Percentiles rank a stretch among this genome's conserved stretches.
Evolutionary conservation across 2,329 filamentous ascomycete genomes (phyloP).

Genomic region (Pestalotiopsis sp.): DNA sequence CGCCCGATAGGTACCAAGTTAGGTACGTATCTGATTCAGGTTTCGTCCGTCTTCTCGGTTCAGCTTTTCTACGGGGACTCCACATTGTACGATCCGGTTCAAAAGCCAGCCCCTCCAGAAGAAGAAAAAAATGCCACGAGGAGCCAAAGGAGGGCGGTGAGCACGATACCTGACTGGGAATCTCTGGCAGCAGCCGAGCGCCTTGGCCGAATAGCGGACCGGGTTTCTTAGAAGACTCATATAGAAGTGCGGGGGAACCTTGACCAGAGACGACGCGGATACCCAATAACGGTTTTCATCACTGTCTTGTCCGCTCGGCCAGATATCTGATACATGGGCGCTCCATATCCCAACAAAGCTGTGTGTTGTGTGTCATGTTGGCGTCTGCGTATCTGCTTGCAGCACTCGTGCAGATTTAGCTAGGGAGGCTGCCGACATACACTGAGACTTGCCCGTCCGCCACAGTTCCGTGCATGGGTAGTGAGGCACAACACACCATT

Average conservation of each 20-base stretch:
- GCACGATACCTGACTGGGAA: conserved; percentile 2
- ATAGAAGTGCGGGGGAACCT: conserved; percentile 11
- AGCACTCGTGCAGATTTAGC: background rate
- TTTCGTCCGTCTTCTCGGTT: background rate
- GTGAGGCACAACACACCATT: conserved; percentile 20
- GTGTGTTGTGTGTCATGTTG: background rate
- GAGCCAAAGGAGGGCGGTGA: conserved; percentile 11
- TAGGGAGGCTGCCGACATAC: conserved; percentile 8
- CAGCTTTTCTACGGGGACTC: conserved; percentile 10
- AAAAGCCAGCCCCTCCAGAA: conserved; percentile 12
- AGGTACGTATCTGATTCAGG: background rate
- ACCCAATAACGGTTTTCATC: background rate
- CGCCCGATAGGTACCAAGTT: background rate
- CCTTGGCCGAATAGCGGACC: conserved; percentile 22
- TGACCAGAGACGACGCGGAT: background rate
- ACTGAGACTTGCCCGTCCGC: conserved; percentile 11
- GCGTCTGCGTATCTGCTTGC: conserved; percentile 1
- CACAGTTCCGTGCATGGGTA: conserved; percentile 23
- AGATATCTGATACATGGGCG: background rate
- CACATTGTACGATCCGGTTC: conserved; percentile 7
- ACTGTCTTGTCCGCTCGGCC: background rate
- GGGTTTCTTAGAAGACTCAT: conserved; percentile 10
- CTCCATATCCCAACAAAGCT: background rate
- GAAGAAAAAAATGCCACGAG: conserved; percentile 1
- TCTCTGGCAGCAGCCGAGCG: conserved; percentile 20